These are phyloP conservation scores for Trichosporon sp. DNA, from an alignment of 1,284 basidiomycete genomes.

Conservation along the genomic window DNA sequence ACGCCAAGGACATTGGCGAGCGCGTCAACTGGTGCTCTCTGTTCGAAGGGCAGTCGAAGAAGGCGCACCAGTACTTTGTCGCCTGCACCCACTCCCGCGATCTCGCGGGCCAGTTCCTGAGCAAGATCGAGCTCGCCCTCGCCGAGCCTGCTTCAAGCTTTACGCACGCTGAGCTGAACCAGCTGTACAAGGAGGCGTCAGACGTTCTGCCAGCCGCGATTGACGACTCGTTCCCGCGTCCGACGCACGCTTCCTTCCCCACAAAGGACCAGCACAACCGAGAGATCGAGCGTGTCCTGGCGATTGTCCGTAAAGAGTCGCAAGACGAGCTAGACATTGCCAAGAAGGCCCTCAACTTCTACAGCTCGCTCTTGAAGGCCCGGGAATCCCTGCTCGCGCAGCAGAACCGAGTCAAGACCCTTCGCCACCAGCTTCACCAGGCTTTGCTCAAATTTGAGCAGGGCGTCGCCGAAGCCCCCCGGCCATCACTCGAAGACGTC, in stretches of 20 bases:
- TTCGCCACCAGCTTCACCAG: conserved; percentile 10
- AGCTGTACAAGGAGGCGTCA: conserved; percentile 1
- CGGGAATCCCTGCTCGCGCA: conserved; percentile 15
- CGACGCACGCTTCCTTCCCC: conserved; percentile 30
- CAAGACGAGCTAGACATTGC: conserved; percentile 13
- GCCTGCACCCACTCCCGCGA: conserved; percentile 18
- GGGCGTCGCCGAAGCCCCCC: conserved; percentile 3
- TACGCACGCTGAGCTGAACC: conserved; percentile 20
- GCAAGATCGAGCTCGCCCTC: conserved; percentile 19
- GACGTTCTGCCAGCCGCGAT: conserved; percentile 22
- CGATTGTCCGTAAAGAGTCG: conserved; percentile 12
- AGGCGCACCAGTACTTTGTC: conserved; percentile 27
- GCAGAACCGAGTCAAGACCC: conserved; percentile 5
- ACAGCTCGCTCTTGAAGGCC: conserved; percentile 21
- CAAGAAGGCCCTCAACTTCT: conserved; percentile 27
- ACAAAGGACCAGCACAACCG: conserved; percentile 26
- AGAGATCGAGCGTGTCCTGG: conserved; percentile 14
- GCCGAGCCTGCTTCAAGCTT: conserved; percentile 23
- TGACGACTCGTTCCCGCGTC: conserved; percentile 26
- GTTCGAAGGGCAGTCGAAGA: conserved; percentile 33
- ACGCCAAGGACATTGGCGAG: conserved; percentile 22
- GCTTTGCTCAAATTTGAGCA: conserved; percentile 8
- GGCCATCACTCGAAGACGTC: conserved; percentile 16
- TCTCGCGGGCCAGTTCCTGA: conserved; percentile 15
- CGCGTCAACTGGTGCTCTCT: conserved; percentile 29